Base-by-base conservation (phyloP, 495 filamentous ascomycete genomes). In the Annulohypoxylon bovei region DNA sequence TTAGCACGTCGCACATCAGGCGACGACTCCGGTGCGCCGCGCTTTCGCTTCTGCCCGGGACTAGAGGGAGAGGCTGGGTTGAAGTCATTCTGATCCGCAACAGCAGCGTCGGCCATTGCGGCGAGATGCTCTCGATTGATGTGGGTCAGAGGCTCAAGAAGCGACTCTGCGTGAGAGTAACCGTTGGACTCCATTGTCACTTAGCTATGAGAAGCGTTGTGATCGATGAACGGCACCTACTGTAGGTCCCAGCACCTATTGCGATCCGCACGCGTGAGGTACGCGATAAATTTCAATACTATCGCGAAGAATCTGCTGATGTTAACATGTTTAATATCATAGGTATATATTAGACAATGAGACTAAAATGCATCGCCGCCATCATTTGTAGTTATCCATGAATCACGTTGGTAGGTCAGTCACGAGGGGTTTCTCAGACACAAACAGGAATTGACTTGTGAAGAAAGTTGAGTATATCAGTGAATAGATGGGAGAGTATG, bases 11-110 rank as follows among this genome's bases (percentile, higher is more conserved):
- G 79, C 14, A 80, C 74, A 54, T 83, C 81, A 1, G 82, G 81
- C 0, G 81, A 82, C 12, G 72, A 74, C 3, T 81, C 81, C 47
- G 81, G 80, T 33, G 62, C 70, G 33, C 66, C 61, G 18, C 83
- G 82, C 73, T 85, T 85, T 57, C 83, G 71, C 77, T 85, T 85
- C 67, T 82, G 79, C 16, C 78, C 70, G 2, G 81, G 78, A 50
- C 77, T 78, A 23, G 67, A 67, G 4, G 75, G 79, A 55, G 53
- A 68, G n/a, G 56, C 77, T 53, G 58, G 50, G 49, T 70, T 67
- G 23, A 68, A 77, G 40, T 79, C 79, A 39, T 78, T 60, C 14
- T 83, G 82, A 55, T 81, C 78, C n/a, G 79, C 67, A 23, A 79
- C 78, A 68, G 81, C 78, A 16, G 80, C 68, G 18, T 83, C 77